Evolutionary conservation across 1,284 basidiomycete genomes (phyloP).

Genomic region (Ustilago hordei): DNA sequence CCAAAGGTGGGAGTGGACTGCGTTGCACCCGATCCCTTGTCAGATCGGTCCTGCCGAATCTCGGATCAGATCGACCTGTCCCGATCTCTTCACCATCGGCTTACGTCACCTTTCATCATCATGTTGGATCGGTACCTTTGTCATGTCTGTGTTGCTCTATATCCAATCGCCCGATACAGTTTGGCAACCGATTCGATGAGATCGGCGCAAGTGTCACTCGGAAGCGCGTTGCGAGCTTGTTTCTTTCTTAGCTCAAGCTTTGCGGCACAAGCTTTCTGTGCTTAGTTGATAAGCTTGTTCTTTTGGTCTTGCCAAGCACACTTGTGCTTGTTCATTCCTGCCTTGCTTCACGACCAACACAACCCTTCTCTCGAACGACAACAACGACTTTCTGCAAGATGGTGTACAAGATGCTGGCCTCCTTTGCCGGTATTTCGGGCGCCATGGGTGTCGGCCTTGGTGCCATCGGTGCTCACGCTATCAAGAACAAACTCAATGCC

Average conservation of each 20-base stretch:
- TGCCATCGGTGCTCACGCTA: conserved; percentile 64
- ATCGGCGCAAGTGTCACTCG: background rate
- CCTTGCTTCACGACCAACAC: background rate
- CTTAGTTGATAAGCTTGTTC: background rate
- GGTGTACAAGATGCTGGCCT: conserved; percentile 43
- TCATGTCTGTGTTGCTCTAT: too few relatives aligned
- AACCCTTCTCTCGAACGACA: background rate
- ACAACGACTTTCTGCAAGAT: conserved; percentile 19
- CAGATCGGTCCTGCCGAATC: too few relatives aligned
- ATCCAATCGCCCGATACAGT: too few relatives aligned
- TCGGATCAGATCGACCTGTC: too few relatives aligned
- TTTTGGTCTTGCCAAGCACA: background rate
- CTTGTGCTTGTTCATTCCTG: background rate
- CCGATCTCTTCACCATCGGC: too few relatives aligned
- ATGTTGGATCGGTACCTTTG: too few relatives aligned
- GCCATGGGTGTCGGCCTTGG: conserved; percentile 56
- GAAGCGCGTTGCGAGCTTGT: background rate
- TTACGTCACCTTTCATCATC: too few relatives aligned
- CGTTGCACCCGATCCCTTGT: too few relatives aligned
- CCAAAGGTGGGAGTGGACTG: too few relatives aligned
- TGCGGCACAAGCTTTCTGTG: background rate
- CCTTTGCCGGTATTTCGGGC: conserved; percentile 56
- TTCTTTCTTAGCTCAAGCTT: background rate
- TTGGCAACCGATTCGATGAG: background rate
- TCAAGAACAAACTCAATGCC: conserved; percentile 61